phyloP scores from a whole-genome alignment of 352 stramenopile genomes.

The Albugo candida region DNA sequence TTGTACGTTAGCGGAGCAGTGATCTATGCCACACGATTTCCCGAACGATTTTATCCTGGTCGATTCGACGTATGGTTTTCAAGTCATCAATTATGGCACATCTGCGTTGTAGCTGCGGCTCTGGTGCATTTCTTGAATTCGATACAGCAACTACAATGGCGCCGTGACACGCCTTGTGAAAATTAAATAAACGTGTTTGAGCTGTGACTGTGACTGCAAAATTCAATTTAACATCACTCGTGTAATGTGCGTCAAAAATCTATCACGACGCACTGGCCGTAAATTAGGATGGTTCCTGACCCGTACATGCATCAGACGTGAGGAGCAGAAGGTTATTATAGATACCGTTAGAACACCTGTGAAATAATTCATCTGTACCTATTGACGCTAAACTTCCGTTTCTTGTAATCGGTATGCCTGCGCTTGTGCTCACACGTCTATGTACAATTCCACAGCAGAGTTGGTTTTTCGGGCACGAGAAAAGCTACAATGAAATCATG shows the following conservation, averaged over 20 bases:
- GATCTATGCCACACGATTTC: conserved; percentile 74
- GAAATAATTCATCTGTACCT: neutral
- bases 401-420: no score
- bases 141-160: conserved; percentile 74
- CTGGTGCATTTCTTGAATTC: conserved; percentile 71
- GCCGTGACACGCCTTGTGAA: conserved; percentile 62
- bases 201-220: no score
- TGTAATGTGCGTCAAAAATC: no score
- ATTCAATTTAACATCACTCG: no score
- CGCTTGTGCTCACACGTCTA: neutral
- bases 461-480: no score
- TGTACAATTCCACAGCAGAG: conserved; percentile 1
- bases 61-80: conserved; percentile 74
- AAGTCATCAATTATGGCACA: conserved; percentile 77
- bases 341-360: conserved; percentile 5
- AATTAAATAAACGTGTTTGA: conserved; percentile 13
- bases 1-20: conserved; percentile 63
- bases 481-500: no score
- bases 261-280: no score
- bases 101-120: conserved; percentile 69
- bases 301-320: neutral
- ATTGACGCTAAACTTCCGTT: no score
- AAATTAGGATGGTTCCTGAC: no score
- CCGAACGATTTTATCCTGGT: conserved; percentile 67
- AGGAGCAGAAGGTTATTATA: neutral